phyloP scores from a whole-genome alignment of 306 rosid genomes.

The Vigna unguiculata region DNA sequence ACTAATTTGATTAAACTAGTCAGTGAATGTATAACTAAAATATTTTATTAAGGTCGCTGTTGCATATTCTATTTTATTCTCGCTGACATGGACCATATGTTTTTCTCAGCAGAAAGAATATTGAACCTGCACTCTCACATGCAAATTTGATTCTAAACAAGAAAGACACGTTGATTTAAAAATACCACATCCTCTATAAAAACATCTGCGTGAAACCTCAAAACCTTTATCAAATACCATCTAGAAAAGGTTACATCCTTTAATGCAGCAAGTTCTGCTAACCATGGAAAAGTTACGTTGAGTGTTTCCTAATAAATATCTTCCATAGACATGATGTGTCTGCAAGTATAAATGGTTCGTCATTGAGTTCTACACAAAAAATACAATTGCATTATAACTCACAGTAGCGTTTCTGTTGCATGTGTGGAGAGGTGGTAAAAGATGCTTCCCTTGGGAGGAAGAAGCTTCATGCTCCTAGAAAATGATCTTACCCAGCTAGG shows the following conservation, averaged over 20 bases:
- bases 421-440: constrained; percentile 10
- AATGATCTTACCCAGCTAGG: constrained; percentile 61
- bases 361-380: neutral
- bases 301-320: constrained; percentile 10
- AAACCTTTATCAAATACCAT: constrained; percentile 16
- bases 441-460: constrained; percentile 30
- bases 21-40: neutral
- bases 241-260: constrained; percentile 23
- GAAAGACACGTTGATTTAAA: constrained; percentile 14
- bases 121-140: constrained; percentile 50
- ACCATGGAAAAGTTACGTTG: constrained; percentile 30
- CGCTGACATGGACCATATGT: constrained; percentile 62
- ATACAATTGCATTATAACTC: constrained; percentile 19
- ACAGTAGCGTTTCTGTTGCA: neutral
- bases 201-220: constrained; percentile 10
- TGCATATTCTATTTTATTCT: constrained; percentile 41
- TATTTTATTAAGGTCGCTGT: neutral
- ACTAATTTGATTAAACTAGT: constrained; percentile 11
- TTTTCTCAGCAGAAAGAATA: constrained; percentile 51
- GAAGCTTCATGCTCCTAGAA: constrained; percentile 39
- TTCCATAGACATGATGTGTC: neutral
- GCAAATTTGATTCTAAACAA: constrained; percentile 50
- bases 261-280: constrained; percentile 41
- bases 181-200: constrained; percentile 13
- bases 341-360: neutral